A percentile compares a stretch with the other conserved stretches of the same genome.
These are phyloP conservation scores for Carex parvula DNA, from an alignment of 176 grass and related monocot genomes.

Conservation along the genomic window DNA sequence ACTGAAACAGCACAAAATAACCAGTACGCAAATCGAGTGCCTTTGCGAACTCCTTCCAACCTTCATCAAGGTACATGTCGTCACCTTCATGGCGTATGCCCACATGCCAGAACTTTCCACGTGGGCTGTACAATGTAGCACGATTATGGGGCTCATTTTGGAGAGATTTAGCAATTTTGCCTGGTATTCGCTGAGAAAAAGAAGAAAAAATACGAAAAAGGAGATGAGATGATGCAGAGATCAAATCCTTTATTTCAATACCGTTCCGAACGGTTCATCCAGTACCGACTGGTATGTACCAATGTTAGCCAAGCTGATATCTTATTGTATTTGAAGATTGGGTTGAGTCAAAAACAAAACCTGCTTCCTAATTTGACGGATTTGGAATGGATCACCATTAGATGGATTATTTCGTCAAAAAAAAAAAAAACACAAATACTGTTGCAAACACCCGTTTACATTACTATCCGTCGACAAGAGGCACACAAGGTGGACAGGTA, in stretches of 20 bases:
- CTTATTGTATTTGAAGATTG: background rate
- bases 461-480: background rate
- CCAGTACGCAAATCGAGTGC: slow-evolving; percentile 8
- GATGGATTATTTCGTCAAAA: background rate
- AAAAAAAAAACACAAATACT: too few species aligned
- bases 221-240: background rate
- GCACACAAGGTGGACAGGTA: background rate
- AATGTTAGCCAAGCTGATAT: background rate
- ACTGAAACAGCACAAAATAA: slow-evolving; percentile 19
- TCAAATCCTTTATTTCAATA: background rate
- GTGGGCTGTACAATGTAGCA: background rate
- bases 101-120: slow-evolving; percentile 1
- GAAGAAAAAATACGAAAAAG: background rate
- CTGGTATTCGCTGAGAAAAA: background rate
- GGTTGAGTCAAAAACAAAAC: background rate
- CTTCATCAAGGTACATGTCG: background rate
- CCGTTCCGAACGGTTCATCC: background rate
- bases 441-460: too few species aligned
- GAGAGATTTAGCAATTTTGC: background rate
- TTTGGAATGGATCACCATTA: background rate
- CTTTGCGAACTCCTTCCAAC: slow-evolving; percentile 10
- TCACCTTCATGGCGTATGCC: background rate
- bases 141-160: background rate
- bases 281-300: background rate
- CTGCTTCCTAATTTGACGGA: background rate